These are phyloP conservation scores for Dactylella cylindrospora DNA, from an alignment of 2,329 filamentous ascomycete genomes.

Conservation along the genomic window DNA sequence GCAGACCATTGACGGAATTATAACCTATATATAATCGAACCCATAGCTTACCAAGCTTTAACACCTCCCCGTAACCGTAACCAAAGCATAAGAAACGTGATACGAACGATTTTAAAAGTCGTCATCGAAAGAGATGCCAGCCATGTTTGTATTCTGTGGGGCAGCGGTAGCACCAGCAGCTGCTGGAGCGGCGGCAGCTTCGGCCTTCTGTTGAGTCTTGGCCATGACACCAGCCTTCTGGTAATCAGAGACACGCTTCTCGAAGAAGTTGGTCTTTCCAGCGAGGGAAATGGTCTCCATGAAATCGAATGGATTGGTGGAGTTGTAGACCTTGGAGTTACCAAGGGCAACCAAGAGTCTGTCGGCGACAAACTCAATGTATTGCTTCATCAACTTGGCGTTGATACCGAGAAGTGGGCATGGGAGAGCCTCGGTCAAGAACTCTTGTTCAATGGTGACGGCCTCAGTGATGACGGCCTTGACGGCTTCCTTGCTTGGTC, in stretches of 20 bases:
- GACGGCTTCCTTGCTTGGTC: constrained; percentile 78
- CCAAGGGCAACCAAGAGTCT: constrained; percentile 89
- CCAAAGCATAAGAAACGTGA: constrained; percentile 32
- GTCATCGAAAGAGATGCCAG: constrained; percentile 91
- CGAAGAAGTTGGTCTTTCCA: constrained; percentile 99
- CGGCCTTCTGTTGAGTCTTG: constrained; percentile 73
- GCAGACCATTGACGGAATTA: too few species aligned
- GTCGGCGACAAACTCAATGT: constrained; percentile 99
- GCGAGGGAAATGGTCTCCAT: constrained; percentile 99
- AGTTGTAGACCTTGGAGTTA: constrained; percentile 90
- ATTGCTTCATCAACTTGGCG: constrained; percentile 94
- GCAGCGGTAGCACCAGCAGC: constrained; percentile 56
- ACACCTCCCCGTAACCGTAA: neutral
- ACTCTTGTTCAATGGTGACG: constrained; percentile 93
- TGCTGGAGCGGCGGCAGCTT: constrained; percentile 54
- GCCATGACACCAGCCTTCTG: constrained; percentile 99
- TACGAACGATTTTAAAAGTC: constrained; percentile 72
- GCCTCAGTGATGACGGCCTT: constrained; percentile 90
- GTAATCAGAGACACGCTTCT: constrained; percentile 99
- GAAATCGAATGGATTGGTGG: constrained; percentile 97
- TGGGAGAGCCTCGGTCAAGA: constrained; percentile 91
- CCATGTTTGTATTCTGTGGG: constrained; percentile 62
- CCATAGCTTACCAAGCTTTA: constrained; percentile 4
- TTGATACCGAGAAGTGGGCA: constrained; percentile 97
- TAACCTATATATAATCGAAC: constrained; percentile 21